Conservation (phyloP, 1,284 basidiomycete genomes). For the Garcileccinum viscosum region DNA sequence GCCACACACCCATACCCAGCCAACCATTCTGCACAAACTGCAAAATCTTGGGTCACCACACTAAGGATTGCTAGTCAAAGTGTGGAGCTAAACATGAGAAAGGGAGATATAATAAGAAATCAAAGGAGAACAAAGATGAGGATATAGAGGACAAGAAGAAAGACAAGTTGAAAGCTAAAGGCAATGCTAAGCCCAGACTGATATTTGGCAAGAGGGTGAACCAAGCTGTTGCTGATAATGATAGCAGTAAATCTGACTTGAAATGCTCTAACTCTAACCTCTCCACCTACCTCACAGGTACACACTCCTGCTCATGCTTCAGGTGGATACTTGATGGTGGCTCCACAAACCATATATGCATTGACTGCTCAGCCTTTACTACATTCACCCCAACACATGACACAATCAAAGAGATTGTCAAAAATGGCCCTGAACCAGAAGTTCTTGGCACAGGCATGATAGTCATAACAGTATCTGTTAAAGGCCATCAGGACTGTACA, state of each 20-base stretch:
- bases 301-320: neutral
- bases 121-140: neutral
- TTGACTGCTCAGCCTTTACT: constrained; percentile 1
- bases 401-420: constrained; percentile 19
- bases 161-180: neutral
- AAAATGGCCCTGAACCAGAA: constrained; percentile 9
- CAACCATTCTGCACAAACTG: neutral
- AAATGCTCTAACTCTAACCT: neutral
- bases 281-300: neutral
- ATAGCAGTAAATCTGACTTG: neutral
- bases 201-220: neutral
- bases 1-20: neutral
- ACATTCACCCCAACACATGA: constrained; percentile 7
- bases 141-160: neutral
- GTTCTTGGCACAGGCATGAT: constrained; percentile 6
- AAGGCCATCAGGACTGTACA: neutral
- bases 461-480: constrained; percentile 6
- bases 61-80: neutral
- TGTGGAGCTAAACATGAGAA: neutral
- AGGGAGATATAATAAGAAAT: neutral
- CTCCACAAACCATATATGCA: constrained; percentile 20
- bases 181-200: neutral
- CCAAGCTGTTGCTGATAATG: neutral
- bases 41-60: neutral
- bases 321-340: constrained; percentile 17